Evolutionary conservation across 2,329 filamentous ascomycete species (phyloP).

Genomic region (Byssoonygena ceratinophila): DNA sequence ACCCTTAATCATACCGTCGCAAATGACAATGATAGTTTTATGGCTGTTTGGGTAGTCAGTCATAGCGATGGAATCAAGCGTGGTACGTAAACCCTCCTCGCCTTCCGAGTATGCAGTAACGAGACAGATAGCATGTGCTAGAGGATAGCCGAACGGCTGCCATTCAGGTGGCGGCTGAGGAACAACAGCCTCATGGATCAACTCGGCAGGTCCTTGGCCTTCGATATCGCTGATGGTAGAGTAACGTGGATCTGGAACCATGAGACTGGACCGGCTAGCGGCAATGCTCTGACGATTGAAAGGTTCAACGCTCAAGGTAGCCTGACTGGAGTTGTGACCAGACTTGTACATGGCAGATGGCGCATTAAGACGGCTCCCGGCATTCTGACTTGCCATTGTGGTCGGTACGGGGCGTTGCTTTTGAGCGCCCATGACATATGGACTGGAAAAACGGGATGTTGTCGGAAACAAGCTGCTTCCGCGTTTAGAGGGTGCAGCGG

Average conservation of each 20-base stretch:
- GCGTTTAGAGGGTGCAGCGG: conserved; percentile 67
- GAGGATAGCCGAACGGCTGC: conserved; percentile 91
- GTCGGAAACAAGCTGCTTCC: conserved; percentile 77
- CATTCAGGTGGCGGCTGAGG: conserved; percentile 93
- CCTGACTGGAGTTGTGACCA: conserved; percentile 46
- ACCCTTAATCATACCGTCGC: conserved; percentile 95
- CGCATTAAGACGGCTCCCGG: conserved; percentile 54
- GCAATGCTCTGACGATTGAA: conserved; percentile 31
- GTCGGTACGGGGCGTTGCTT: conserved; percentile 54
- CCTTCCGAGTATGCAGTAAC: conserved; percentile 97
- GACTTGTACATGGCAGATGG: conserved; percentile 61
- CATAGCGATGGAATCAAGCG: conserved; percentile 88
- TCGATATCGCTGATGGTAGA: conserved; percentile 53
- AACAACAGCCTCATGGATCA: conserved; percentile 90
- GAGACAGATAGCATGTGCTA: conserved; percentile 86
- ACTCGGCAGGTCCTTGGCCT: conserved; percentile 74
- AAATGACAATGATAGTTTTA: conserved; percentile 91
- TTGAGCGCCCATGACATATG: conserved; percentile 57
- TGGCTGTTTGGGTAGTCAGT: conserved; percentile 99
- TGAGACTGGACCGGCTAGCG: conserved; percentile 48
- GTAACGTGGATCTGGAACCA: conserved; percentile 45
- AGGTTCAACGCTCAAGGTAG: conserved; percentile 41
- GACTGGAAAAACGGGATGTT: conserved; percentile 87
- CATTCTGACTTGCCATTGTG: conserved; percentile 88
- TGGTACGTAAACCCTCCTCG: conserved; percentile 81